Base-by-base conservation (phyloP, 1,139 yeast species). In the Kurtzmaniella quercitrusa region DNA sequence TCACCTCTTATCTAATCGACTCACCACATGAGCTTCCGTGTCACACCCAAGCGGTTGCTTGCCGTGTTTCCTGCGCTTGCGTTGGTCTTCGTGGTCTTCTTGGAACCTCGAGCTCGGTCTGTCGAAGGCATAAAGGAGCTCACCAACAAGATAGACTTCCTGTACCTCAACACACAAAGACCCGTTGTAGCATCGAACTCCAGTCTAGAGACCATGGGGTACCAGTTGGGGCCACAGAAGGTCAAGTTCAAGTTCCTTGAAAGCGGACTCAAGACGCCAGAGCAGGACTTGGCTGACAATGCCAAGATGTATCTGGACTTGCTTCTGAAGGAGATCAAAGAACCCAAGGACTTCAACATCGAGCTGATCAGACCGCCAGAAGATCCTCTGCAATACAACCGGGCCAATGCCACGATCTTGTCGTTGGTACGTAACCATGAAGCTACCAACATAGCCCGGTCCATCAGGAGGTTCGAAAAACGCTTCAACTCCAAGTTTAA, bases 391-490 rank as follows among this genome's bases (percentile, higher is more conserved):
- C 47, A 46, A 2, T 81, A 77, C 49, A 52, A 66, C 25, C 59
- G 67, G 16, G 91, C 85, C 14, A 84, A 80, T 54, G 96, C 95
- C 2, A 85, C 95, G 0, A 73, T 88, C 39, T 59, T 85, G 18
- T 79, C 90, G 2, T 65, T 88, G 45, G 95, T 85, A 10, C 66
- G 90, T 45, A 85, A 86, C 57, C 55, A 73, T 5, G 96, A 88
- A 56, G 57, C 73, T 15, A 54, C 53, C 0, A 72, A 63, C 1
- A 72, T 87, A 14, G 59, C 77, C 0, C 53, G 55, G 11, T 75
- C 94, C 2, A 79, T 88, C 44, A 57, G 59, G 41, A 75, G 73
- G 51, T 74, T 88, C 34, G 95, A 88, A 56, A 60, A 60, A 23
- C 72, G 69, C 3, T 88, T 89, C 66, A 89, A 89, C 58, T 51